These are phyloP conservation scores for Penicillium paneum DNA, from an alignment of 2,329 filamentous ascomycete genomes.

Conservation along the genomic window DNA sequence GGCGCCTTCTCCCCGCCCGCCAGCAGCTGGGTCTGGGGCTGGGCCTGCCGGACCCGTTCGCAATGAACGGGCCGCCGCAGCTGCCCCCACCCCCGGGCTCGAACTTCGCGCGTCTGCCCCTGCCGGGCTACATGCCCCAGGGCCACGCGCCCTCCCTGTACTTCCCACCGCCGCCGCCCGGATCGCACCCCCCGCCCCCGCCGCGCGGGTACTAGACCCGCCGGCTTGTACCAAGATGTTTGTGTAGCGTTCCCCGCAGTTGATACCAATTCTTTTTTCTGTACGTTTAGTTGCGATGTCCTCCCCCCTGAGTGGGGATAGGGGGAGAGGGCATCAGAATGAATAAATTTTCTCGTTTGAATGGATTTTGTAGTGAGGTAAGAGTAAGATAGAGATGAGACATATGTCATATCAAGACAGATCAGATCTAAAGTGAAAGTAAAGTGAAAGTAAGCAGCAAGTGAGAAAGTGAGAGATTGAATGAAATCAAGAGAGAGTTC, in stretches of 20 bases:
- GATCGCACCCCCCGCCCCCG: constrained; percentile 9
- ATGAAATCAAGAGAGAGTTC: neutral
- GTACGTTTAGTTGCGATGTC: constrained; percentile 4
- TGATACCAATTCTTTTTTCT: constrained; percentile 9
- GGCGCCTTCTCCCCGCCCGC: constrained; percentile 39
- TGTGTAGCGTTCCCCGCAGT: constrained; percentile 6
- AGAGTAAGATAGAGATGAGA: neutral
- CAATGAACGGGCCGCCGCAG: constrained; percentile 36
- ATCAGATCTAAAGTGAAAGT: neutral
- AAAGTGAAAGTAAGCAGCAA: neutral
- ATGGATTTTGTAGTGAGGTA: neutral
- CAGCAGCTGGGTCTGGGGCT: constrained; percentile 34
- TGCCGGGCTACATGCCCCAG: constrained; percentile 27
- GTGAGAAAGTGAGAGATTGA: neutral
- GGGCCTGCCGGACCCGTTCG: constrained; percentile 37
- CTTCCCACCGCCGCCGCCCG: constrained; percentile 13
- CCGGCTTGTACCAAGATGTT: constrained; percentile 1
- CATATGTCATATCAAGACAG: neutral
- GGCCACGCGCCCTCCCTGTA: constrained; percentile 12
- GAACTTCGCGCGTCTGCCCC: constrained; percentile 34
- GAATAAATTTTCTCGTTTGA: neutral
- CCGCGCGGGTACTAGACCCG: constrained; percentile 16
- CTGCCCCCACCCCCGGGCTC: constrained; percentile 42
- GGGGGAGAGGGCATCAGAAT: neutral
- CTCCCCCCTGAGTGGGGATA: constrained; percentile 1